A percentile compares a stretch with the other conserved stretches of the same genome.
Conservation (phyloP, 495 filamentous ascomycete species). For the Neurospora africana region DNA sequence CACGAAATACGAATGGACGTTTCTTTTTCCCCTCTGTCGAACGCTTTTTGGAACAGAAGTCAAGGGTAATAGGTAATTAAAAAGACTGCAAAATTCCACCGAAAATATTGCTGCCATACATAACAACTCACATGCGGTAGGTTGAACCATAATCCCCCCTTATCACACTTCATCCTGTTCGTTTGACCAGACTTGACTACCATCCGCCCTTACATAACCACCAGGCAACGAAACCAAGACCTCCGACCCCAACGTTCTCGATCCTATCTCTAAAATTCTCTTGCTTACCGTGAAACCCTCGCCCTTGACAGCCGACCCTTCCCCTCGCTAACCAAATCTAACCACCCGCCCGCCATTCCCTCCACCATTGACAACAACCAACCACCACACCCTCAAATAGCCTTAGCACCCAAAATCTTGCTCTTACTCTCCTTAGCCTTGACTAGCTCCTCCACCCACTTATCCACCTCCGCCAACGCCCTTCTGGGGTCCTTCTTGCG, state of each 20-base stretch:
- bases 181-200: not conserved
- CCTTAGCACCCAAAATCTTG: constrained; percentile 18
- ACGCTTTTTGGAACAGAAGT: not conserved
- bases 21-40: not conserved
- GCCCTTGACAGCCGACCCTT: too few relatives aligned
- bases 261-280: too few relatives aligned
- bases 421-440: constrained; percentile 32
- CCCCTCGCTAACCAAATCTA: too few relatives aligned
- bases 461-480: constrained; percentile 44
- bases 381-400: not conserved
- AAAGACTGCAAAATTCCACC: not conserved
- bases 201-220: too few relatives aligned
- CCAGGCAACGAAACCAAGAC: too few relatives aligned
- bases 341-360: too few relatives aligned
- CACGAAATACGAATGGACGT: not conserved
- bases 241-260: too few relatives aligned
- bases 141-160: not conserved
- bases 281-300: too few relatives aligned
- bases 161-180: not conserved
- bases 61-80: not conserved
- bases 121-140: not conserved
- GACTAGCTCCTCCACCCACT: constrained; percentile 44
- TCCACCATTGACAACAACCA: not conserved
- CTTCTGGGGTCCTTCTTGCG: constrained; percentile 49
- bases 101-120: not conserved